Conservation (phyloP, 2,329 filamentous ascomycete genomes). For the Fusarium caatingaense region DNA sequence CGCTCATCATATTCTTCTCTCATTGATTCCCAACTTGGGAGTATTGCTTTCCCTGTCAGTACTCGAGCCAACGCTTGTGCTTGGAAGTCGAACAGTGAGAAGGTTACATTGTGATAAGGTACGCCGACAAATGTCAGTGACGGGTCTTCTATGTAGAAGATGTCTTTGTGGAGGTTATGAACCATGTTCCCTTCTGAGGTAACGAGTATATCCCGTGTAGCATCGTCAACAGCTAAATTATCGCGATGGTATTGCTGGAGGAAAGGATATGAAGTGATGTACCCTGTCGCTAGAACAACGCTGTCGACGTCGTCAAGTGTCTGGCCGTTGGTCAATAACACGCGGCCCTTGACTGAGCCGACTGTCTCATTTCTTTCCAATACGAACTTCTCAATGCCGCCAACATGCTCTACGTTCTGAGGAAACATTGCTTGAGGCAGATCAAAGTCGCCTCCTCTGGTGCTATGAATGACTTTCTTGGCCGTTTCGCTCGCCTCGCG, state of each 20-base stretch:
- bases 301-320: slow-evolving; percentile 67
- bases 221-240: slow-evolving; percentile 55
- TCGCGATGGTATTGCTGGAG: slow-evolving; percentile 61
- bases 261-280: slow-evolving; percentile 75
- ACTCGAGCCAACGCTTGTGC: slow-evolving; percentile 70
- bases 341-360: slow-evolving; percentile 57
- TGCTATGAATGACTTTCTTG: slow-evolving; percentile 60
- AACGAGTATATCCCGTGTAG: slow-evolving; percentile 66
- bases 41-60: slow-evolving; percentile 59
- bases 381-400: slow-evolving; percentile 61
- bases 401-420: slow-evolving; percentile 62
- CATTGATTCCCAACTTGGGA: slow-evolving; percentile 10
- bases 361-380: slow-evolving; percentile 11
- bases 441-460: slow-evolving; percentile 69
- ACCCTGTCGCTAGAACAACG: slow-evolving; percentile 75
- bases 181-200: slow-evolving; percentile 70
- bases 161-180: slow-evolving; percentile 77
- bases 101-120: slow-evolving; percentile 74
- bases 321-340: slow-evolving; percentile 65
- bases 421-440: slow-evolving; percentile 66
- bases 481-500: slow-evolving; percentile 54
- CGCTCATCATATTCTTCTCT: slow-evolving; percentile 42
- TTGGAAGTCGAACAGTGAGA: slow-evolving; percentile 77
- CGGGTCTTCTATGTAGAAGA: slow-evolving; percentile 77
- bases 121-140: slow-evolving; percentile 72